phyloP scores from a whole-genome alignment of 140 eudicot species.

The Senecio squalidus region DNA sequence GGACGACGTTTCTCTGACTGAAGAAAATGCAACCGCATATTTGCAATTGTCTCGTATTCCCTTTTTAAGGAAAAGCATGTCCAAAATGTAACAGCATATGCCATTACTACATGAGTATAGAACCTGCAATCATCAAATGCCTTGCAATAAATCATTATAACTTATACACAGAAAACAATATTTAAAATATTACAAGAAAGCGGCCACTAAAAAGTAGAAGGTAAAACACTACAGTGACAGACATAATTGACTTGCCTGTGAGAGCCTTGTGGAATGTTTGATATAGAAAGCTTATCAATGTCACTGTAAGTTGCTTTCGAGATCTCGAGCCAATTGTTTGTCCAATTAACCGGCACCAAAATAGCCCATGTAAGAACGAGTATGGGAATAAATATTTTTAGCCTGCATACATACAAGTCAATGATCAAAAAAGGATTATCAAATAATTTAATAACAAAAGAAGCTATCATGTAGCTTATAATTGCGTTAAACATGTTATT shows the following conservation, averaged over 20 bases:
- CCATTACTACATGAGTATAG: constrained; percentile 86
- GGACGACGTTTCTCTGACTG: constrained; percentile 95
- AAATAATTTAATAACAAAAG: background rate
- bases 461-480: background rate
- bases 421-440: background rate
- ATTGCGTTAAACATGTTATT: background rate
- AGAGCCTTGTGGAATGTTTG: constrained; percentile 79
- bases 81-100: constrained; percentile 87
- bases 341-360: constrained; percentile 88
- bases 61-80: constrained; percentile 58
- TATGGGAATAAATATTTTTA: constrained; percentile 87
- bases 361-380: constrained; percentile 66
- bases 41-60: constrained; percentile 67
- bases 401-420: constrained; percentile 41
- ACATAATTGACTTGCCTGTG: constrained; percentile 44
- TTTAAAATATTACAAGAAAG: background rate
- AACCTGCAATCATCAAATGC: constrained; percentile 47
- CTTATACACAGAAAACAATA: background rate
- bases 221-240: background rate
- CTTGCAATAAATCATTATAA: background rate
- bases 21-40: constrained; percentile 86
- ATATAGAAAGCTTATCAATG: constrained; percentile 87
- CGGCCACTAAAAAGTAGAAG: background rate
- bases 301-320: constrained; percentile 43
- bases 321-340: constrained; percentile 55